Base-by-base conservation (phyloP, 2,329 filamentous ascomycete species). In the Acrocalymma vagum region DNA sequence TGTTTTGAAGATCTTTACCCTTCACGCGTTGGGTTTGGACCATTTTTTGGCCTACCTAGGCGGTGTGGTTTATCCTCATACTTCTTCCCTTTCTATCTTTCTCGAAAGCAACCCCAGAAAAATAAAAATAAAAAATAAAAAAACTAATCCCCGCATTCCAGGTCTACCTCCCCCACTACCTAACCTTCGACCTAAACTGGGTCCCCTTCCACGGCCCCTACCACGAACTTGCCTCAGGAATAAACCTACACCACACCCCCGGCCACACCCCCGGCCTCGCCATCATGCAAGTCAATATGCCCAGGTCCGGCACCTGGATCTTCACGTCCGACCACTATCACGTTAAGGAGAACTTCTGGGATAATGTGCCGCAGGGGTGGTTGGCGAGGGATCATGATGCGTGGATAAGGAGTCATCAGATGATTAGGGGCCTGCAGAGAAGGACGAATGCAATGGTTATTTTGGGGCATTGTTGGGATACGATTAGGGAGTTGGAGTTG, bases 281-380 rank as follows among this genome's bases (percentile, higher is more conserved):
- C 22, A 61, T 70, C 28, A 51, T 71, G 58, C 69, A 71, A 45
- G 53, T 70, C 23, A 72, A 71, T 36, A 32, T 71, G 43, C 55
- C 48, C 29, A 51, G 67, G 17, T 53, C 43, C 17, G 68, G 69
- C 14, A 67, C 65, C 2, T 69, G 60, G 62, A 61, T 71, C 28
- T 67, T 69, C 48, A 70, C 66, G 10, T 65, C 63, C 14, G 67
- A 71, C 50, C 62, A 65, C 52, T 68, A 70, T 35, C 66, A 71
- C 37, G 66, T 71, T 2, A 52, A 51, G 34, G 67, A 71, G 53
- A 71, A 71, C 20, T 69, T 45, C 23, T 48, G 63, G 21, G 45
- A 59, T n/a, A 53, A 51, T 29, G 53, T 65, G 23, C 67, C 68
- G 15, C 66, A 70, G 38, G 67, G 68, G 1, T 70, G 68, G 68